These are phyloP conservation scores for Podila verticillata DNA, from an alignment of 192 early-diverging fungal genomes.

Conservation along the genomic window DNA sequence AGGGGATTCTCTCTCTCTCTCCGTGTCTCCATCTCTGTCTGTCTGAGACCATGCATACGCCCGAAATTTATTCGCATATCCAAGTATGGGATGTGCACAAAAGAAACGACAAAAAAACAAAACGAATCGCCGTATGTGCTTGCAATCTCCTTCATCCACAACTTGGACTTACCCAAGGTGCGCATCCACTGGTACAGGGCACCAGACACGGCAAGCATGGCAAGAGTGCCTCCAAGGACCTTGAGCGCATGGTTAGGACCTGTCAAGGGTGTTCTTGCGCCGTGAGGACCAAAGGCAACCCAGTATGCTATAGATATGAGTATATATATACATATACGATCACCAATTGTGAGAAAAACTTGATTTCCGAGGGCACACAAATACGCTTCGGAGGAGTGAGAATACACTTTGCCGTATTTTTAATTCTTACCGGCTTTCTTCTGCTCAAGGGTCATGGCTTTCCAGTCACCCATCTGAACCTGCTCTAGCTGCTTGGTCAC, in stretches of 20 bases:
- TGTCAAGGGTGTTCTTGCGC: slow-evolving; percentile 73
- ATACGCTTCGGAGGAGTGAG: too few species aligned
- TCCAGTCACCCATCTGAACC: slow-evolving; percentile 94
- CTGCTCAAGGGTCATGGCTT: slow-evolving; percentile 84
- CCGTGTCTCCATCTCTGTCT: background rate
- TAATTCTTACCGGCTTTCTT: slow-evolving; percentile 84
- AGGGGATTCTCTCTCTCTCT: too few species aligned
- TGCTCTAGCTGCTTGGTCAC: slow-evolving; percentile 79
- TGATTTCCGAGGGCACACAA: too few species aligned
- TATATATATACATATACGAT: background rate
- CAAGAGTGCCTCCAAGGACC: slow-evolving; percentile 67
- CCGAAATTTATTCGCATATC: background rate
- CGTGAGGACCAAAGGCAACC: slow-evolving; percentile 92
- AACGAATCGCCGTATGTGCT: background rate
- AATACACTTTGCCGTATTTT: background rate
- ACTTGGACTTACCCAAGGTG: slow-evolving; percentile 33
- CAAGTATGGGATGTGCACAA: background rate
- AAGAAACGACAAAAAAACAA: background rate
- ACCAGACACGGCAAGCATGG: slow-evolving; percentile 56
- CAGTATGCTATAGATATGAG: slow-evolving; percentile 72
- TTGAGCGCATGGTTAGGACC: slow-evolving; percentile 74
- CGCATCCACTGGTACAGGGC: slow-evolving; percentile 65
- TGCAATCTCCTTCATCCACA: background rate
- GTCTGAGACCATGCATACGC: background rate
- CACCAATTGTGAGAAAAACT: too few species aligned